Base-by-base conservation (phyloP, 2,329 filamentous ascomycete genomes). In the Mycocentrospora acerina region DNA sequence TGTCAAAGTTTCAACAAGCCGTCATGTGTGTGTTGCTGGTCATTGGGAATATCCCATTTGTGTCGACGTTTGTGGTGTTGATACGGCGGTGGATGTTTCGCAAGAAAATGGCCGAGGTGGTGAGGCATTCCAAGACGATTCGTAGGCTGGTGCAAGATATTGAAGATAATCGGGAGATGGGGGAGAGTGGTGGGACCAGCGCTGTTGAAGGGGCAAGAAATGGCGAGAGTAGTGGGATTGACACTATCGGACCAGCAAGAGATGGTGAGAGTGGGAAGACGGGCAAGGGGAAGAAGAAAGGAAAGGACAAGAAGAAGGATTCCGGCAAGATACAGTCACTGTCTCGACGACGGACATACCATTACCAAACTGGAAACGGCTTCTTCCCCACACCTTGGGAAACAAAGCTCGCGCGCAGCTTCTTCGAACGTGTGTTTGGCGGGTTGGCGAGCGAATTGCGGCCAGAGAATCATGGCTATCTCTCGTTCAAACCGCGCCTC, bases 381-480 rank as follows among this genome's bases (percentile, higher is more conserved):
- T 57, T 58, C 12, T 46, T 62, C n/a, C 59, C 60, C 5, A 56
- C 56, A 15, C 59, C 59, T 1, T 64, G 60, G 60, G 59, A 64
- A 18, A 59, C 54, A 1, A 53, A 56, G 7, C 28, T 49, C 12
- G 51, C 52, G 6, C 54, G 43, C 14, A 50, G 42, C 17, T 38
- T 60, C 32, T 59, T 62, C 37, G 40, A 26, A 8, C 47, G 55
- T 10, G 32, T 53, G 0, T 48, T 61, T 22, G 42, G 48, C 7
- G 37, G 44, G 12, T 37, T 61, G 2, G 42, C 45, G 4, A 56
- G 42, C 25, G 50, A 56, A 29, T 13, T 55, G 33, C 47, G 50
- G 14, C 55, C 55, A 0, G 54, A 59, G 24, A 40, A 59, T 1
- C 57, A 56, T 8, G 45, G 52, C 19, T 66, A 66, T 30, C 29